These are phyloP conservation scores for Aurifilum marmelostoma DNA, from an alignment of 2,329 filamentous ascomycete species.

Conservation along the genomic window DNA sequence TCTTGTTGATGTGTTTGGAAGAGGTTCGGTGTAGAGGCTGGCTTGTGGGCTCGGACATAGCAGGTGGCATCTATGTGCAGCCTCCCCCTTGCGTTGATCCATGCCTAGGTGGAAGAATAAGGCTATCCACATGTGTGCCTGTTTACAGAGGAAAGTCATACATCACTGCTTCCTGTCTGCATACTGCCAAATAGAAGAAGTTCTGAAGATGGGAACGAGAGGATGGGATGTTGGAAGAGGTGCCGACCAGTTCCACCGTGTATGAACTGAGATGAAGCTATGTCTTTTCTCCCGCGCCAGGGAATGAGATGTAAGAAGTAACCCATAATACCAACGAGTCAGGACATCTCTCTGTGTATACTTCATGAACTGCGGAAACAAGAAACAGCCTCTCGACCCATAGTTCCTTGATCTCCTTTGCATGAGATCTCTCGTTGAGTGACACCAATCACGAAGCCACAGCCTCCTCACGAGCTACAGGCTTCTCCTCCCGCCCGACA, in stretches of 20 bases:
- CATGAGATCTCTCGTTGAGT: not conserved
- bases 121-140: not conserved
- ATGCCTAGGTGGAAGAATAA: not conserved
- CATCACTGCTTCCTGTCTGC: not conserved
- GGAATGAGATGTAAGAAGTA: too few species aligned
- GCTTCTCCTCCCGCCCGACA: not conserved
- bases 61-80: not conserved
- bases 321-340: too few species aligned
- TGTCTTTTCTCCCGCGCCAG: not conserved
- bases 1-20: not conserved
- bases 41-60: not conserved
- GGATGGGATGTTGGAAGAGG: not conserved
- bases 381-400: not conserved
- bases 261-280: not conserved
- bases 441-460: conserved; percentile 21
- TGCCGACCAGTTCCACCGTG: not conserved
- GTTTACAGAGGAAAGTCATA: not conserved
- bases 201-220: not conserved
- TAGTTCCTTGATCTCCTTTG: too few species aligned
- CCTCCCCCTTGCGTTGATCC: too few species aligned
- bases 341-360: too few species aligned
- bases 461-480: conserved; percentile 5
- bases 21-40: not conserved
- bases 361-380: too few species aligned
- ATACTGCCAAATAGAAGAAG: not conserved